Evolutionary conservation across 352 stramenopile species (phyloP), one percentile per base, ranked within the genome.

Genomic region (Thalassiosira ordinaria): DNA sequence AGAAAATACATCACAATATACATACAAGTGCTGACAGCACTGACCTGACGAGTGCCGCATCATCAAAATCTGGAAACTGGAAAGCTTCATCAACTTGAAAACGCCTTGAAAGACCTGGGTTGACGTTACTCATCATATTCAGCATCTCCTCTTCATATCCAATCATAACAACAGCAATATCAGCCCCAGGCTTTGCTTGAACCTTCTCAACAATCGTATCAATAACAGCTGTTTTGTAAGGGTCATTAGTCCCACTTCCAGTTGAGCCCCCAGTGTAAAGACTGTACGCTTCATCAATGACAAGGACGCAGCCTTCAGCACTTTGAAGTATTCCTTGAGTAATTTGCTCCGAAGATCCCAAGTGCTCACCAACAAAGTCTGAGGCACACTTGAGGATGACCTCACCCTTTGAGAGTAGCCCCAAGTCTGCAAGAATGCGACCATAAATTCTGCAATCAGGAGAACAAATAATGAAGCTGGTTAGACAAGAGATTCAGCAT

Each of bases 221-320:
- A 2, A 97, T 53, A 20, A 94, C 92, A 57, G 62, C 31, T 24
- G 31, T 69, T 20, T 80, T 78, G 49, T 89, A 90, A 0, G 56
- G 55, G 60, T 75, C 56, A 52, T 75, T 73, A 11, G 47, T 37
- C 8, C 65, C 65, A 56, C 65, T 65, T 7, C 49, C 65, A 29
- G 49, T 64, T 61, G 65, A 65, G 16, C 49, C 49, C 62, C 65
- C 65, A 65, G 65, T 65, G 62, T 96, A 85, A 1, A 98, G 57
- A 27, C 91, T 95, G 82, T 98, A 98, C 0, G 95, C 95, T 81
- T 98, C 96, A 57, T 98, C 96, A 46, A 98, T 97, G 6, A 98
- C 91, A 13, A 98, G 84, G 14, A 98, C 95, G 65, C 96, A 97
- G 3, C 96, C 96, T 61, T 94, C 90, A 0, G 94, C 84, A 61